Evolutionary conservation across 768 basidiomycete genomes (phyloP), one percentile per base, ranked within the genome.

Genomic region (Mycena vulgaris): DNA sequence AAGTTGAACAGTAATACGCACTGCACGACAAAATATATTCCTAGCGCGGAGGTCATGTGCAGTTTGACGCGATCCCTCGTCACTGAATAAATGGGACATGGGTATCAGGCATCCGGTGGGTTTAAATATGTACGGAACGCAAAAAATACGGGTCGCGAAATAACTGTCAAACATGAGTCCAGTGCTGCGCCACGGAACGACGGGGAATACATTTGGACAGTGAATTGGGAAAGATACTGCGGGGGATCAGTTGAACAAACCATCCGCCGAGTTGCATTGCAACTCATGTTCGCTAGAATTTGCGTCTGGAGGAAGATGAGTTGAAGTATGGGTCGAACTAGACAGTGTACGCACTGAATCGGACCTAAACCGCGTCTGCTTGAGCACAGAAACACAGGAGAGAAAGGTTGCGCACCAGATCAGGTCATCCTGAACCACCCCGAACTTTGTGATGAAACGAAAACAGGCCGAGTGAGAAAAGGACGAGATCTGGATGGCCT

Each of bases 181-280:
- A 4, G 13, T 31, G 48, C 2, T 4, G 39, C 21, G 27, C 1
- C 16, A 51, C 2, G 10, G n/a, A 31, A 28, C n/a, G 7, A 33
- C 13, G 9, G 39, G 53, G 30, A 2, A 16, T 61, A 72, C 71
- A 72, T 40, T 35, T 72, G 71, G 10, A 72, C 71, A 0, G 51
- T 28, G 27, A 72, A 72, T 10, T 62, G 61, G 14, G 71, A 59
- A 27, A 72, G 23, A 42, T 72, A 72, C 71, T 72, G 23, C 11
- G 23, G 8, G 17, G 13, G 9, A n/a, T n/a, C n/a, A 27, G 39
- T 25, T 19, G 2, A 48, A 9, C 14, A 5, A 3, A 6, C 33
- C 27, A 37, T 16, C 7, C 3, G 25, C 6, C 10, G 10, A 10
- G 6, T 23, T 19, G n/a, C n/a, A n/a, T n/a, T 11, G 11, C 4